Base-by-base conservation (phyloP, 495 filamentous ascomycete species). In the Aspergillus cristatus region DNA sequence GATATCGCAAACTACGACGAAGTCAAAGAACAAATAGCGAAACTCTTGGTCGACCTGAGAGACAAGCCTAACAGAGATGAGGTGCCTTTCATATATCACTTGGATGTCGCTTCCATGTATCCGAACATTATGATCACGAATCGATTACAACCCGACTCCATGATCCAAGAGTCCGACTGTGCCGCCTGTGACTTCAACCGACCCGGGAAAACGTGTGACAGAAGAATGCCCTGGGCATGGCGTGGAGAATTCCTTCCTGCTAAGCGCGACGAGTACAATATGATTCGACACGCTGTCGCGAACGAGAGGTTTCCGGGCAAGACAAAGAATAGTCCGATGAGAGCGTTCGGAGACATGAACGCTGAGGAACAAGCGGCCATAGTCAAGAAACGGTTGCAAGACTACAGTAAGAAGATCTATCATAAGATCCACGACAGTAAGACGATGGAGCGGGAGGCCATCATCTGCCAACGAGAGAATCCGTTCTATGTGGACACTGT, bases 121-220 rank as follows among this genome's bases (percentile, higher is more conserved):
- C 91, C 91, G 13, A 99, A 99, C 55, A 99, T 99, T 61, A 99
- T 99, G 93, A 97, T 91, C 3, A 99, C 93, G 7, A 99, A 99
- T 53, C 85, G 91, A 50, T 62, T 99, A 20, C 91, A 99, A 40
- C 91, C 91, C 1, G 91, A 99, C 56, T 97, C 93, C 3, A 91
- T 99, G 86, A 94, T 97, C 28, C 63, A 88, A 32, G 91, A 99
- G 54, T 89, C 93, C 2, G 81, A 91, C 45, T 99, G 91, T 51
- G 91, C 91, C 1, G 88, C 93, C 6, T 99, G 91, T 57, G 91
- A 99, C 51, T 99, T 99, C 72, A 99, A 99, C 46, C 72, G 91
- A 25, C 91, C 91, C 0, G 93, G 93, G 2, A 99, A 99, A 55
- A 96, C 86, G 3, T 99, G 91, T 54, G 91, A 99, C 63, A 75